Evolutionary conservation across 2,329 filamentous ascomycete species (phyloP), one percentile per base, ranked within the genome.

Genomic region (Metarhizium guizhouense): DNA sequence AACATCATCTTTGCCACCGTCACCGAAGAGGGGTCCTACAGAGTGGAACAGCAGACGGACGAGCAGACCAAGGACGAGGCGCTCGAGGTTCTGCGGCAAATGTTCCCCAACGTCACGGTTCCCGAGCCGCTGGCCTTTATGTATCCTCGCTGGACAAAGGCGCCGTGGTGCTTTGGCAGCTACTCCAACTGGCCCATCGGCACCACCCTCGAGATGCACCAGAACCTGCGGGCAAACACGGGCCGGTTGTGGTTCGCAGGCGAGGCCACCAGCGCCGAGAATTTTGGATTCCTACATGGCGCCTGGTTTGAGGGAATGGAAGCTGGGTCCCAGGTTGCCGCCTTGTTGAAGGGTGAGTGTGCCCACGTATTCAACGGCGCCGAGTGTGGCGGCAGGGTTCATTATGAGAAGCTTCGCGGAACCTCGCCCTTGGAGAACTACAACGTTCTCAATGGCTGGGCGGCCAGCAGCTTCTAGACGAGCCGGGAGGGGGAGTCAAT

Each of bases 151-250:
- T 66, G 64, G 64, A 59, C 61, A n/a, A 53, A 60, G 52, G 52
- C 49, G 20, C 60, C 61, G 3, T 78, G 75, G 76, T 66, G 74
- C 0, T 81, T 77, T 54, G 85, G 85, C 3, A 83, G 78, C 25
- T 88, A 86, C 68, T 84, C 81, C 42, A 87, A 87, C 65, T 88
- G 84, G 85, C 85, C 85, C 0, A 70, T 77, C 0, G 80, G 80
- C 0, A 82, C 82, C 47, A 84, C 80, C 0, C 71, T 88, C 0
- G 80, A 86, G 62, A 81, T 76, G 70, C 85, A 88, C 60, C 80
- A 87, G 64, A 87, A 88, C 60, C 72, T 88, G 11, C 78, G 85
- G 1, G 82, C 84, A n/a, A 86, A 86, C 57, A 68, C 84, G 0
- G 76, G 76, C 8, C 68, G 81, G 0, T 65, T 88, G 3, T 86